Conservation (phyloP, 306 rosid genomes). For the Hippophae gyantsensis region DNA sequence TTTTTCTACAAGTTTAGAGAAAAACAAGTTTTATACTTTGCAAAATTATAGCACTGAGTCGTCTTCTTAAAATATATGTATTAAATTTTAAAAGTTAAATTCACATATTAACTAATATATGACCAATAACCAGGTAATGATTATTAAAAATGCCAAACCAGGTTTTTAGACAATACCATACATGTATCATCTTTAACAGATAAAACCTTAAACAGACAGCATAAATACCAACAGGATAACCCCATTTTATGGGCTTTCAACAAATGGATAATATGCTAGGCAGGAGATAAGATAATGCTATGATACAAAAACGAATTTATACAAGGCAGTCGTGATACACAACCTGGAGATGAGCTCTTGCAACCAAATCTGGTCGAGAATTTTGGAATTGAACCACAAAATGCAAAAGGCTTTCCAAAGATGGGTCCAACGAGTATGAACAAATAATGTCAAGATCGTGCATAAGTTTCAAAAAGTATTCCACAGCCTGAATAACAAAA, state of each 20-base stretch:
- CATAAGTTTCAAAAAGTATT: conserved; percentile 78
- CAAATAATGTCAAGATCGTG: conserved; percentile 66
- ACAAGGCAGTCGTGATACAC: conserved; percentile 12
- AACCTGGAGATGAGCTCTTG: conserved; percentile 97
- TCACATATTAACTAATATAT: too few species aligned
- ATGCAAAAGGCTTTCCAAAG: conserved; percentile 61
- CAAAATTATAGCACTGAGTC: too few species aligned
- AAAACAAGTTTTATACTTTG: too few species aligned
- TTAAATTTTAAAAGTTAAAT: neutral
- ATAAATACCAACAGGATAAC: too few species aligned
- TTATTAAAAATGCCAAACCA: too few species aligned
- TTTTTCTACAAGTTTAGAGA: neutral
- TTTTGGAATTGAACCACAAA: conserved; percentile 88
- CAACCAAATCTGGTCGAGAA: conserved; percentile 81
- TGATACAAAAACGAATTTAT: conserved; percentile 12
- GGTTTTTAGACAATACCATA: too few species aligned
- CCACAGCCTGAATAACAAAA: conserved; percentile 56
- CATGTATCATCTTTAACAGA: too few species aligned
- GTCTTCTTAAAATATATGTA: neutral
- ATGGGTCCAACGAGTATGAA: conserved; percentile 58
- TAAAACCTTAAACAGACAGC: too few species aligned
- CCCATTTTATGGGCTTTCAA: too few species aligned
- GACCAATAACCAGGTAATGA: neutral
- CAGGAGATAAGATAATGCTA: neutral
- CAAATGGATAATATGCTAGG: neutral